phyloP scores from a whole-genome alignment of 257 asterid species.

The Nicotiana tomentosiformis region DNA sequence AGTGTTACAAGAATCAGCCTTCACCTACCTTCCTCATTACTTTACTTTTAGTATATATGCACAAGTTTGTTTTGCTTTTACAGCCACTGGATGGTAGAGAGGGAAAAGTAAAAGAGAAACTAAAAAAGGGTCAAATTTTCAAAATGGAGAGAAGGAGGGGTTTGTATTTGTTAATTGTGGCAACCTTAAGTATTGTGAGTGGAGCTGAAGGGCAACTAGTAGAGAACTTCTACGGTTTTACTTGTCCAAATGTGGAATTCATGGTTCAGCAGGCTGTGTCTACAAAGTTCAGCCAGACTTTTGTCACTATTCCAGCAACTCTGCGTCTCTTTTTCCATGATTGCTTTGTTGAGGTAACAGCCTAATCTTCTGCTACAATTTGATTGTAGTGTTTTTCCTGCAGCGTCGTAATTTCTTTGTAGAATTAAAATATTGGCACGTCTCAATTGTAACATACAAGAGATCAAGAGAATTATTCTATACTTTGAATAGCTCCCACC shows the following conservation, averaged over 20 bases:
- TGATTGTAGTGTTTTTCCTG: background rate
- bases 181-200: constrained; percentile 8
- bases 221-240: constrained; percentile 41
- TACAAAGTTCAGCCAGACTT: constrained; percentile 38
- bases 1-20: background rate
- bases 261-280: constrained; percentile 40
- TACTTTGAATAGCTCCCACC: no score
- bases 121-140: background rate
- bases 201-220: constrained; percentile 41
- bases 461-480: no score
- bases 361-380: background rate
- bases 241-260: constrained; percentile 54
- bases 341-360: constrained; percentile 57
- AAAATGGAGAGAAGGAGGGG: constrained; percentile 23
- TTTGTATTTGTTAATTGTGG: constrained; percentile 22
- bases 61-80: background rate
- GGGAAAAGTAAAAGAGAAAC: background rate
- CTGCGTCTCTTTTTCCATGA: constrained; percentile 73
- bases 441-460: background rate
- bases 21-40: background rate
- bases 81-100: background rate
- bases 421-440: background rate
- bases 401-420: background rate
- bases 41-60: background rate
- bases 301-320: constrained; percentile 60